A percentile compares a stretch with the other conserved stretches of the same genome.
Evolutionary conservation across 345 rosid species (phyloP).

Genomic region (Populus nigra): DNA sequence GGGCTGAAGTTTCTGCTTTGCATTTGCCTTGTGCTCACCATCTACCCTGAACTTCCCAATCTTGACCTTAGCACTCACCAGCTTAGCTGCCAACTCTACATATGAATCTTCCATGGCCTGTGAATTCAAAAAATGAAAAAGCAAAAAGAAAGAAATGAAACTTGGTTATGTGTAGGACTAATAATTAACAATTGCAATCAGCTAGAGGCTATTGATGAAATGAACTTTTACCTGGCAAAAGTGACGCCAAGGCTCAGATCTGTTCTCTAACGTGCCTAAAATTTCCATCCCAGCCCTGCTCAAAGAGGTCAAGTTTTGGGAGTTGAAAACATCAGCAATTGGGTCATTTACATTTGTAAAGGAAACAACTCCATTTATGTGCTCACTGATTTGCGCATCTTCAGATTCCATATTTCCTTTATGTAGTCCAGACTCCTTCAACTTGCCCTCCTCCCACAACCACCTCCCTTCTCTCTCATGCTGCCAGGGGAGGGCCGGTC

Average conservation of each 20-base stretch:
- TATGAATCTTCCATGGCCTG: background rate
- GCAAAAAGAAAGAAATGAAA: background rate
- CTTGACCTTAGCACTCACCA: background rate
- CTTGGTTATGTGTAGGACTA: background rate
- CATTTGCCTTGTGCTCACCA: background rate
- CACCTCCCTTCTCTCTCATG: background rate
- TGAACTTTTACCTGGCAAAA: background rate
- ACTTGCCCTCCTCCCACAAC: background rate
- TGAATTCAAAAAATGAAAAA: background rate
- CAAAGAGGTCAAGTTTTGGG: background rate
- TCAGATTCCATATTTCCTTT: background rate
- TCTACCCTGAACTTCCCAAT: background rate
- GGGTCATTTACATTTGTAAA: background rate
- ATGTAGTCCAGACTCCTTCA: background rate
- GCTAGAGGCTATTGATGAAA: background rate
- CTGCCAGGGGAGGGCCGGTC: background rate
- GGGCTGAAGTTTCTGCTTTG: background rate
- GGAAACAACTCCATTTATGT: background rate
- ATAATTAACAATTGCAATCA: background rate
- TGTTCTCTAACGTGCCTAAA: background rate
- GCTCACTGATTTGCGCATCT: background rate
- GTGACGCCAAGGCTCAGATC: background rate
- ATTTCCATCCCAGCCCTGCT: background rate
- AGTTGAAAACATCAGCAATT: background rate
- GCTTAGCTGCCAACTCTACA: background rate